Evolutionary conservation across 1,284 basidiomycete genomes (phyloP).

Genomic region (Sporisorium exsertum): DNA sequence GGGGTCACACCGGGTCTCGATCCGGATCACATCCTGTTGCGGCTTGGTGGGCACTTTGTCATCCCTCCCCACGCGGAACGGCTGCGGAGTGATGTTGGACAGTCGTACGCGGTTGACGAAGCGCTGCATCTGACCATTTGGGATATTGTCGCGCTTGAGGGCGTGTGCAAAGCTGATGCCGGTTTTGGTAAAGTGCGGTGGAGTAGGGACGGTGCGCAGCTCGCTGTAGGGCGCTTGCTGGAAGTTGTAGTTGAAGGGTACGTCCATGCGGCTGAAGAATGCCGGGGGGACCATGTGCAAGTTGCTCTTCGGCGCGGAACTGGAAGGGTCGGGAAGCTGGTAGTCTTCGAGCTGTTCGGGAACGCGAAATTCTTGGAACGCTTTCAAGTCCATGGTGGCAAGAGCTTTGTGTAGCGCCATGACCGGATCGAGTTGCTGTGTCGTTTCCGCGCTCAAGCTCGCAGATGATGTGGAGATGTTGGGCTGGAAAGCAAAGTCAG

Average conservation of each 20-base stretch:
- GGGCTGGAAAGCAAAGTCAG: slow-evolving; percentile 64
- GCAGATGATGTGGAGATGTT: slow-evolving; percentile 19
- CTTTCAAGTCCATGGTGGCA: slow-evolving; percentile 53
- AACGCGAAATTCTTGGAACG: slow-evolving; percentile 44
- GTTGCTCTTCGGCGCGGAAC: slow-evolving; percentile 26
- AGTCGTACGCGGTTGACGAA: slow-evolving; percentile 45
- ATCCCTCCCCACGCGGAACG: slow-evolving; percentile 27
- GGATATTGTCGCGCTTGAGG: slow-evolving; percentile 1
- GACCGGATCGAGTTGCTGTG: slow-evolving; percentile 27
- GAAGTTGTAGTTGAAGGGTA: slow-evolving; percentile 58
- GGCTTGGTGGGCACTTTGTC: slow-evolving; percentile 23
- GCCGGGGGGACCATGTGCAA: slow-evolving; percentile 61
- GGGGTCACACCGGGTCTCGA: slow-evolving; percentile 35
- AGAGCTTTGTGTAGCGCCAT: slow-evolving; percentile 53
- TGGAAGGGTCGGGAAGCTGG: slow-evolving; percentile 4
- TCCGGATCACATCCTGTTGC: slow-evolving; percentile 25
- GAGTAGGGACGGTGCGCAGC: slow-evolving; percentile 33
- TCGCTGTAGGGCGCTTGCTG: slow-evolving; percentile 52
- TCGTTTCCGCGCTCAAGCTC: background rate
- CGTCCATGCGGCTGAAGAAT: slow-evolving; percentile 58
- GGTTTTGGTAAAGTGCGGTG: background rate
- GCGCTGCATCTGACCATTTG: slow-evolving; percentile 20
- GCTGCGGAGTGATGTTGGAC: slow-evolving; percentile 44
- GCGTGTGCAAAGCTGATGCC: slow-evolving; percentile 15
- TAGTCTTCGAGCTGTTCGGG: slow-evolving; percentile 54